Base-by-base conservation (phyloP, 2,329 filamentous ascomycete species). In the Knoxdaviesia capensis region DNA sequence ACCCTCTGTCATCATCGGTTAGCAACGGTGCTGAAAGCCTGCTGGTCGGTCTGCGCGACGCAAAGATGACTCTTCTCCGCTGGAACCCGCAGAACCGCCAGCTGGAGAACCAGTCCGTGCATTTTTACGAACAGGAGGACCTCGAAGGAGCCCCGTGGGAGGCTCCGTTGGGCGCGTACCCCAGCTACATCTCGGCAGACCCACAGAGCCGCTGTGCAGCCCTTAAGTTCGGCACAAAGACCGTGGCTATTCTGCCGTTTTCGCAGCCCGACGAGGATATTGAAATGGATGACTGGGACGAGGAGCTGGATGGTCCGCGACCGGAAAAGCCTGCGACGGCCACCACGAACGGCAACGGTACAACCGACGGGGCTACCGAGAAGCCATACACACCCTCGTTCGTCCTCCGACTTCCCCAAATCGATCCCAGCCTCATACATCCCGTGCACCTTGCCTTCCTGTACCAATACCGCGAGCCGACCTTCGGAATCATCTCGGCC, bases 111-210 rank as follows among this genome's bases (percentile, higher is more conserved):
- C 74, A 90, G 48, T 96, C 88, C 41, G 88, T 98, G 52, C 90
- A 98, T 63, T 96, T 87, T 66, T 98, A 96, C 61, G 90, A 98
- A 59, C 83, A 90, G 56, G 87, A 94, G 54, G 87, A 94, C 55
- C 66, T 88, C 47, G 75, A 80, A 49, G 77, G 80, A 42, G 80
- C 75, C 47, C 87, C 88, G 0, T 94, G 86, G 80, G 77, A 80
- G 41, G 71, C 80, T 41, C 72, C 80, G 43, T 63, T 92, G 52
- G 75, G 74, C 55, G 74, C 81, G 47, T 85, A 80, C 55, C 71
- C 77, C 58, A 94, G 81, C 57, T 81, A 82, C 52, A 65, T 98
- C 52, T 80, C 80, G 40, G 83, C 88, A 45, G 90, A 98, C 53
- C 88, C 90, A 2, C 80, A 80, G 50, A 94, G 84, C 61, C 74